phyloP scores from a whole-genome alignment of 352 stramenopile species.

The Phytophthora sojae region DNA sequence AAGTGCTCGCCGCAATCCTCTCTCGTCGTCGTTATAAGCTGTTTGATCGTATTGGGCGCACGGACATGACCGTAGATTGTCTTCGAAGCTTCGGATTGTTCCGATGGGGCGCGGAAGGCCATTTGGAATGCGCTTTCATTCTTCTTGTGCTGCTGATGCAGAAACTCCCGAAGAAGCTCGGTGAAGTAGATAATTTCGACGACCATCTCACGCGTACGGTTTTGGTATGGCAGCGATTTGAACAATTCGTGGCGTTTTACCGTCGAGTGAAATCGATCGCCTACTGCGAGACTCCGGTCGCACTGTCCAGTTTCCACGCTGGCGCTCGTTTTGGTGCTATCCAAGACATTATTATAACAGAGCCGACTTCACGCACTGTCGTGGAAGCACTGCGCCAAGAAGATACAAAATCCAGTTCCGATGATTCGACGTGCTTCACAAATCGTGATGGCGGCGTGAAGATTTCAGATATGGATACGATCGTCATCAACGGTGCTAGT shows the following conservation, averaged over 20 bases:
- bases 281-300: neutral
- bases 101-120: neutral
- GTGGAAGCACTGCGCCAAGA: constrained; percentile 5
- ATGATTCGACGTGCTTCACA: neutral
- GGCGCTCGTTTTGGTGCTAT: constrained; percentile 9
- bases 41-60: neutral
- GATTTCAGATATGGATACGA: constrained; percentile 5
- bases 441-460: constrained; percentile 2
- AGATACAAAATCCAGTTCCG: neutral
- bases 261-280: constrained; percentile 20
- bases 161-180: neutral
- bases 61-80: constrained; percentile 10
- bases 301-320: constrained; percentile 8
- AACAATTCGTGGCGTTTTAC: constrained; percentile 16
- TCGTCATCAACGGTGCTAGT: constrained; percentile 3
- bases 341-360: neutral
- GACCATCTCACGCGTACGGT: constrained; percentile 3
- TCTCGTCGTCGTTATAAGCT: neutral
- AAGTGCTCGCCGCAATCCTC: constrained; percentile 9
- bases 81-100: constrained; percentile 19
- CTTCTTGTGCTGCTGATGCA: constrained; percentile 8
- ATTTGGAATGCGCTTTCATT: constrained; percentile 21
- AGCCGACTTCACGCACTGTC: neutral
- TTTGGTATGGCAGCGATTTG: constrained; percentile 12
- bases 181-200: constrained; percentile 3